Evolutionary conservation across 306 rosid species (phyloP), one percentile per base, ranked within the genome.

Genomic region (Medicago arabica): DNA sequence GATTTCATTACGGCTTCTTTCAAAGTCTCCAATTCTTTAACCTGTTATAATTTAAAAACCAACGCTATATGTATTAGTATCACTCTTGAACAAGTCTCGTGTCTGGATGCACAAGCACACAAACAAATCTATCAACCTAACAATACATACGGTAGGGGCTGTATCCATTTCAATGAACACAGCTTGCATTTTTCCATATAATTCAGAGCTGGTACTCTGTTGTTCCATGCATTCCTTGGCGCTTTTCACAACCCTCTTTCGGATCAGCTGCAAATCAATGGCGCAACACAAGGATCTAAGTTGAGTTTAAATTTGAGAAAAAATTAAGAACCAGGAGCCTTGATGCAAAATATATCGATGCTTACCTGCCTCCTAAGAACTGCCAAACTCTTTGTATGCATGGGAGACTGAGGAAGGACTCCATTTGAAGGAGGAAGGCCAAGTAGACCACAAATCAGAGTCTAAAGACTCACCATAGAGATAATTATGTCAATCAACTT

Each of bases 371-470:
- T 87, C 67, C 66, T 88, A 7, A 92, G 93, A 81, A 86, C 89
- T 21, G 96, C 96, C 58, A 94, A 89, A 82, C 96, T 92, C 88
- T 92, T 92, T 15, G 98, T 88, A 83, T 94, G 98, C 98, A 94
- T 90, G 41, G 98, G 98, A 9, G 98, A 88, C 86, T 94, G 98
- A 34, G 98, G 98, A 71, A 94, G 87, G 58, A 92, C 98, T 28
- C 98, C 98, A 68, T 94, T 94, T 31, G 96, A 88, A 43, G 98
- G 98, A 79, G 98, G 98, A 69, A 94, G 86, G 67, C 97, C 98
- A 54, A 94, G 82, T 72, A 94, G 39, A 36, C 98, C 98, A 4
- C 96, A 90, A 64, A 86, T 80, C 51, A 91, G 62, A 15, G 97
- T 93, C 98, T 93, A 71, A 17, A 44, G 62, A 71, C 8, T 12